phyloP scores from a whole-genome alignment of 495 filamentous ascomycete species.

The Hyaloscypha hepaticicola region DNA sequence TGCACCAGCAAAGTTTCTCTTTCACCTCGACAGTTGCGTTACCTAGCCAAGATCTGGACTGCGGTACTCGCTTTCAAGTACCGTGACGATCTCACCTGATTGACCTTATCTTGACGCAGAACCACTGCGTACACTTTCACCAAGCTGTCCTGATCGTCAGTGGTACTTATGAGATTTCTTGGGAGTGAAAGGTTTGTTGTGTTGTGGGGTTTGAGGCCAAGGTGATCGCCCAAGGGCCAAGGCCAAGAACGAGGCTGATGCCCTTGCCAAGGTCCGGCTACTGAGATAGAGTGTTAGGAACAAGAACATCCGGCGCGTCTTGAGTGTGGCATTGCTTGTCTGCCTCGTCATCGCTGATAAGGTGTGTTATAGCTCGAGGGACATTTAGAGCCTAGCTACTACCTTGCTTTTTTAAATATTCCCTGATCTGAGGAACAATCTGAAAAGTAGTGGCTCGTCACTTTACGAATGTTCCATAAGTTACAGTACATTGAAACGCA shows the following conservation, averaged over 20 bases:
- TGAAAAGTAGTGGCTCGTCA: no score
- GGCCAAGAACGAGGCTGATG: slow-evolving; percentile 14
- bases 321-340: slow-evolving; percentile 22
- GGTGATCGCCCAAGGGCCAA: slow-evolving; percentile 19
- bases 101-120: slow-evolving; percentile 20
- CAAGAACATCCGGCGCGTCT: slow-evolving; percentile 6
- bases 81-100: slow-evolving; percentile 13
- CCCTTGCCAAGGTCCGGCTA: slow-evolving; percentile 17
- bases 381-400: no score
- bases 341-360: slow-evolving; percentile 16
- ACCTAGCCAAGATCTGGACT: slow-evolving; percentile 4
- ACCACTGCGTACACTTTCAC: neutral
- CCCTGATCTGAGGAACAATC: neutral
- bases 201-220: slow-evolving; percentile 12
- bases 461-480: no score
- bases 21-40: neutral
- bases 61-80: slow-evolving; percentile 6
- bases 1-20: neutral
- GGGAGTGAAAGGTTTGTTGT: neutral
- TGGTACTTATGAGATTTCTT: slow-evolving; percentile 4
- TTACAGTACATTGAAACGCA: no score
- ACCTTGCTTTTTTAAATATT: no score
- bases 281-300: neutral
- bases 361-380: no score
- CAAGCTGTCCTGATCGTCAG: slow-evolving; percentile 2